These are phyloP conservation scores for Aureobasidium subglaciale DNA, from an alignment of 2,329 filamentous ascomycete genomes.

Conservation along the genomic window DNA sequence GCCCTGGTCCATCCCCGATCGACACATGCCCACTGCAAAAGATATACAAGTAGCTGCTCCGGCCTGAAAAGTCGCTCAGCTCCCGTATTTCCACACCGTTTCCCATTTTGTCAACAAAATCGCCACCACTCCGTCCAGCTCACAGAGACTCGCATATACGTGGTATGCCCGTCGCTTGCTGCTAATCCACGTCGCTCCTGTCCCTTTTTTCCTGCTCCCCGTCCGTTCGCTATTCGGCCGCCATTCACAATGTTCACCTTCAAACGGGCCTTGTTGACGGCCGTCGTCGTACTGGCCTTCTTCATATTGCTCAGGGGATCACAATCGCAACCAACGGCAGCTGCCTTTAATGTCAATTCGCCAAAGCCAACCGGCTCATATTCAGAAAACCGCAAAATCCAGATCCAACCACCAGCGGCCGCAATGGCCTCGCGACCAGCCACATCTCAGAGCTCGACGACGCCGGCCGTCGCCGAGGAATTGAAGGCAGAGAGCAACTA, in stretches of 20 bases:
- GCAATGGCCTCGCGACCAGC: conserved; percentile 19
- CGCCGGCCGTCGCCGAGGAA: neutral
- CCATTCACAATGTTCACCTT: conserved; percentile 62
- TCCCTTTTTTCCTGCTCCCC: neutral
- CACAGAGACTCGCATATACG: conserved; percentile 10
- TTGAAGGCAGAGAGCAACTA: conserved; percentile 20
- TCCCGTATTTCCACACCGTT: neutral
- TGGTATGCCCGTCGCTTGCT: conserved; percentile 11
- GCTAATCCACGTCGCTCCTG: neutral
- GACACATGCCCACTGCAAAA: conserved; percentile 4
- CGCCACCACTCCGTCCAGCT: neutral
- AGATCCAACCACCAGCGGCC: conserved; percentile 16
- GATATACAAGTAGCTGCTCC: conserved; percentile 7
- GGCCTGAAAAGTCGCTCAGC: neutral
- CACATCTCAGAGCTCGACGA: conserved; percentile 21
- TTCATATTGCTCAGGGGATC: conserved; percentile 63
- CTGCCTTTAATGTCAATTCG: conserved; percentile 25
- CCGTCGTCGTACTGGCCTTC: conserved; percentile 60
- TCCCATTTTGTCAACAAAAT: neutral
- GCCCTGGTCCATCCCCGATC: conserved; percentile 9
- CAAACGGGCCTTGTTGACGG: conserved; percentile 65
- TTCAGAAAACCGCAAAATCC: conserved; percentile 30
- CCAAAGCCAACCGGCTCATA: conserved; percentile 32
- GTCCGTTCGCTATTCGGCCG: neutral
- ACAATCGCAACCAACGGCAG: conserved; percentile 33